Base-by-base conservation (phyloP, 441 rosid genomes). In the Gossypium schwendimanii region DNA sequence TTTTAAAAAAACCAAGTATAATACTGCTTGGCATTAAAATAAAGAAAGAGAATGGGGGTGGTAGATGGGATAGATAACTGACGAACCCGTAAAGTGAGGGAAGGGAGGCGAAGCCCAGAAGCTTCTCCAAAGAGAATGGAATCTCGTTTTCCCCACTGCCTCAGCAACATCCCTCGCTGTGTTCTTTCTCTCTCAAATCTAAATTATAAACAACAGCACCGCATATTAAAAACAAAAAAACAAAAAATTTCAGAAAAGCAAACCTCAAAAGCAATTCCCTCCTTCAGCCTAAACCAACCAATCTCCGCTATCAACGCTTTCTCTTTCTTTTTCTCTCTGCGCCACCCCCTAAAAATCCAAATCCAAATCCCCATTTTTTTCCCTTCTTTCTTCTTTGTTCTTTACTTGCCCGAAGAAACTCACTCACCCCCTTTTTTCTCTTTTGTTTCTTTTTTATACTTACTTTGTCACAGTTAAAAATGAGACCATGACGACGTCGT, bases 401-500 rank as follows among this genome's bases (percentile, higher is more conserved):
- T 63, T 21, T 53, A 26, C 24, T 71, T 71, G 57, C 74, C 57
- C 58, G 15, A 24, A 70, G 15, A 31, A 4, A 47, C n/a, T 44
- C 58, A 45, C 54, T 71, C 67, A 41, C 26, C 10, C 2, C 59
- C 9, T 36, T 18, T 24, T 6, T 2, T 3, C 21, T 6, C 7
- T 60, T 6, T n/a, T 4, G 1, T 31, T 31, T 2, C 36, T 0
- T 7, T 21, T 5, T 23, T 20, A 7, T 20, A 23, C 18, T 24
- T 28, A 20, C 73, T 31, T 6, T 28, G 15, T 17, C 71, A 61
- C 58, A 21, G 72, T 57, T 55, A 79, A 75, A 31, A 70, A 83
- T 79, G 88, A 81, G 54, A 80, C 73, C 17, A 91, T 88, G 98
- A 83, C 88, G 73, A 77, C 86, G 74, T 76, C 88, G 17, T 81